Conservation (phyloP, 495 filamentous ascomycete species). For the Articulospora tetracladia region DNA sequence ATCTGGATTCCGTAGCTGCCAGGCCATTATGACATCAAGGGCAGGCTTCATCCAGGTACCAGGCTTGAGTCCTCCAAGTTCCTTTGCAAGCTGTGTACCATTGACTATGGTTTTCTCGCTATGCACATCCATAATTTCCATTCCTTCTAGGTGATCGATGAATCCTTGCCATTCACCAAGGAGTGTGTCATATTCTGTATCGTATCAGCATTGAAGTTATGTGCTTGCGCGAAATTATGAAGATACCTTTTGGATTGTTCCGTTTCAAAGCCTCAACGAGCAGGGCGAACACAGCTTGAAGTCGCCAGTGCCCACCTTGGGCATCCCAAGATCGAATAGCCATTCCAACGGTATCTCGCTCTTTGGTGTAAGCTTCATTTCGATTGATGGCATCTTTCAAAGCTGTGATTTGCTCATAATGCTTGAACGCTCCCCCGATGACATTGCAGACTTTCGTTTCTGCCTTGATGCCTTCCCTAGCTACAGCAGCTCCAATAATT, state of each 20-base stretch:
- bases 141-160: conserved; percentile 46
- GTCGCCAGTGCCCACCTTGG: conserved; percentile 62
- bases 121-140: conserved; percentile 47
- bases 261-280: conserved; percentile 56
- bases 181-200: conserved; percentile 28
- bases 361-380: conserved; percentile 28
- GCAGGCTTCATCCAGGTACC: conserved; percentile 80
- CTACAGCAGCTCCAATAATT: conserved; percentile 52
- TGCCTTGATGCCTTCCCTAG: conserved; percentile 74
- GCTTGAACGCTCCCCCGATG: conserved; percentile 57
- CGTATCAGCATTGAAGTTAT: conserved; percentile 21
- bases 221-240: conserved; percentile 31
- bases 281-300: conserved; percentile 67
- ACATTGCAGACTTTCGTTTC: conserved; percentile 67
- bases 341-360: conserved; percentile 60
- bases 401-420: conserved; percentile 55
- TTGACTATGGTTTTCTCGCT: conserved; percentile 58
- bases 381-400: conserved; percentile 48
- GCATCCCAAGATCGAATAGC: conserved; percentile 71
- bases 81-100: conserved; percentile 59
- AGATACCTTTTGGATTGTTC: conserved; percentile 9
- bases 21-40: conserved; percentile 67
- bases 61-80: conserved; percentile 49
- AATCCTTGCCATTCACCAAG: conserved; percentile 50
- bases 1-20: conserved; percentile 81